Percentiles rank a stretch among this genome's conserved stretches.
phyloP scores from a whole-genome alignment of 495 filamentous ascomycete genomes.

The Lichenothelia convexa region DNA sequence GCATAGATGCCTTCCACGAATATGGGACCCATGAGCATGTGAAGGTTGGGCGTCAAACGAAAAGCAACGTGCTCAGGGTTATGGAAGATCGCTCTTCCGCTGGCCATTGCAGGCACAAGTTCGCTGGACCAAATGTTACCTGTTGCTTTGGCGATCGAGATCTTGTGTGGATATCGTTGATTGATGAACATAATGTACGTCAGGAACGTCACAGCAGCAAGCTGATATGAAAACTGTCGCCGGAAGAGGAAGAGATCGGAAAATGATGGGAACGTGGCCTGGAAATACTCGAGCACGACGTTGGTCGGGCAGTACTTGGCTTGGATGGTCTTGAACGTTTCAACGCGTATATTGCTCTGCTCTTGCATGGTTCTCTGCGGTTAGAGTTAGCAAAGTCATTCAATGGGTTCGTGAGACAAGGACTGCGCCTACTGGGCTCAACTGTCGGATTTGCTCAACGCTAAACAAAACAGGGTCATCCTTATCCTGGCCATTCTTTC shows the following conservation, averaged over 20 bases:
- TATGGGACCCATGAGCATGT: constrained; percentile 85
- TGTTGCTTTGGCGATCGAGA: constrained; percentile 70
- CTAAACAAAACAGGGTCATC: constrained; percentile 90
- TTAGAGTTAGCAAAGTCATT: constrained; percentile 27
- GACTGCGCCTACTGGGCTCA: constrained; percentile 22
- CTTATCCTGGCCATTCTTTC: constrained; percentile 67
- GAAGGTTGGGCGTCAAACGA: constrained; percentile 90
- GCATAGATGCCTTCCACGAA: constrained; percentile 91
- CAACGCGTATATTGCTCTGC: constrained; percentile 46
- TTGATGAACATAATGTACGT: constrained; percentile 95
- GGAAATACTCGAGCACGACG: constrained; percentile 76
- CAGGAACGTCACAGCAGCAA: constrained; percentile 95
- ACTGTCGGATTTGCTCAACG: constrained; percentile 72
- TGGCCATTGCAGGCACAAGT: constrained; percentile 67
- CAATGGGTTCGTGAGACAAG: not conserved
- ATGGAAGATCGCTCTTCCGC: constrained; percentile 68
- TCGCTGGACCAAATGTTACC: constrained; percentile 96
- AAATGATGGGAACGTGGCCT: constrained; percentile 70
- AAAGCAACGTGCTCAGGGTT: constrained; percentile 91
- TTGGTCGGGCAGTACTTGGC: constrained; percentile 72
- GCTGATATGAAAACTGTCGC: constrained; percentile 85
- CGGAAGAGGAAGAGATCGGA: constrained; percentile 97
- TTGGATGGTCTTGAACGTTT: constrained; percentile 81
- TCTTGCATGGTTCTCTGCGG: constrained; percentile 34
- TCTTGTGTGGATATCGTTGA: constrained; percentile 83